These are phyloP conservation scores for Rhododendron griersonianum DNA, from an alignment of 148 eudicot species.

Conservation along the genomic window DNA sequence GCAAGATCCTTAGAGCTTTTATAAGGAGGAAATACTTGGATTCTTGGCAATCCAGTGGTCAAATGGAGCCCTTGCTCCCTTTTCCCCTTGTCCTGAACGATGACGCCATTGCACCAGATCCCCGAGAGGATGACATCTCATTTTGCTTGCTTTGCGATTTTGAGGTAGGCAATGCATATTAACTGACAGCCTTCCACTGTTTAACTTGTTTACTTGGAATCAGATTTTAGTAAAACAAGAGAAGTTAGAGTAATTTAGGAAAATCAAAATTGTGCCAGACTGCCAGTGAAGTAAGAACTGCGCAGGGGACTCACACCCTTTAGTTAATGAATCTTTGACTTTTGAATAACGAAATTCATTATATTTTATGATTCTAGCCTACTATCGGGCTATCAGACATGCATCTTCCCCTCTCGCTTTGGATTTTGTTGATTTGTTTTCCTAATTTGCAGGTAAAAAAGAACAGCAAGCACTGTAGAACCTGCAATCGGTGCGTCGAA, in stretches of 20 bases:
- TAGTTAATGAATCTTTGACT: neutral
- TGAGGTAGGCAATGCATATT: conserved; percentile 33
- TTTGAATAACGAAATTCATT: neutral
- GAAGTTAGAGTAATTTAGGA: neutral
- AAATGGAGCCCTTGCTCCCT: conserved; percentile 64
- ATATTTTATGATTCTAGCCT: neutral
- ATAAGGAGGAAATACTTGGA: conserved; percentile 82
- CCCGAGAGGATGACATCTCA: conserved; percentile 60
- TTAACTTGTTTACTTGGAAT: neutral
- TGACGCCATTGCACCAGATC: conserved; percentile 48
- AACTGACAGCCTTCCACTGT: neutral
- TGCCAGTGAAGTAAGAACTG: neutral
- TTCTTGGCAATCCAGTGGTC: conserved; percentile 43
- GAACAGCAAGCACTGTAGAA: conserved; percentile 88
- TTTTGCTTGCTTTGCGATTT: conserved; percentile 76
- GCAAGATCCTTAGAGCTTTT: conserved; percentile 59
- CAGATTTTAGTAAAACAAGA: neutral
- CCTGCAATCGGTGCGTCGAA: conserved; percentile 89
- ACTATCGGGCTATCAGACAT: neutral
- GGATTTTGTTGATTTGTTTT: neutral
- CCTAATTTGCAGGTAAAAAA: conserved; percentile 46
- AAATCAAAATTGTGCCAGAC: neutral
- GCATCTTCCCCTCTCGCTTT: neutral
- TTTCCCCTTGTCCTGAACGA: conserved; percentile 68
- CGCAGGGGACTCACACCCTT: neutral